These are phyloP conservation scores for Tagetes erecta DNA, from an alignment of 129 eudicot genomes.

Conservation along the genomic window DNA sequence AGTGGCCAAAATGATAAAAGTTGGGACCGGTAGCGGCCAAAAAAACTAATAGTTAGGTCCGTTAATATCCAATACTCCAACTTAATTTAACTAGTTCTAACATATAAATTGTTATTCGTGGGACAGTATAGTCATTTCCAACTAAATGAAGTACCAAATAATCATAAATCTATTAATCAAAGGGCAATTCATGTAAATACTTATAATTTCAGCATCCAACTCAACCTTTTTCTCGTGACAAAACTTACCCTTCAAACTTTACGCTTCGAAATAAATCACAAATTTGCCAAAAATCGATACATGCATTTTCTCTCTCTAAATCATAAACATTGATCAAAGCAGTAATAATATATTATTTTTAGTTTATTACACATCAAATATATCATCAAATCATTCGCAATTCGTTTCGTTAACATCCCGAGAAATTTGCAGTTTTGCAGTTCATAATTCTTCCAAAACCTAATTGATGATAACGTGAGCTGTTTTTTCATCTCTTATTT, in stretches of 20 bases:
- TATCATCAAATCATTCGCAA: not conserved
- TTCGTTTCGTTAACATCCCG: constrained; percentile 26
- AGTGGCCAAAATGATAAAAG: too few relatives aligned
- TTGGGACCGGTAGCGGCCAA: too few relatives aligned
- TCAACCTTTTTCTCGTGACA: constrained; percentile 13
- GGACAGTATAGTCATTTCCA: not conserved
- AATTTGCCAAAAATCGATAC: too few relatives aligned
- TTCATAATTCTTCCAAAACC: constrained; percentile 12
- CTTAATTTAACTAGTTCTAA: too few relatives aligned
- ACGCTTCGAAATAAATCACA: not conserved
- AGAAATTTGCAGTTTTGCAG: constrained; percentile 7
- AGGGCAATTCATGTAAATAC: constrained; percentile 3
- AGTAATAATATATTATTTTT: not conserved
- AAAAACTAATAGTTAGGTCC: too few relatives aligned
- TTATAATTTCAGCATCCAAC: not conserved
- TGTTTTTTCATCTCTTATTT: not conserved
- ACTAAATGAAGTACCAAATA: not conserved
- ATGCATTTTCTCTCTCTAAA: not conserved
- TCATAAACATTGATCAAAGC: not conserved
- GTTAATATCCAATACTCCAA: too few relatives aligned
- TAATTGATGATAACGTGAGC: constrained; percentile 8
- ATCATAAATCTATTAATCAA: not conserved
- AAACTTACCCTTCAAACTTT: constrained; percentile 25
- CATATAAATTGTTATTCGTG: too few relatives aligned
- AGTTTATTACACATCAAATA: not conserved